These are phyloP conservation scores for Suillus cothurnatus DNA, from an alignment of 768 basidiomycete genomes.

Conservation along the genomic window DNA sequence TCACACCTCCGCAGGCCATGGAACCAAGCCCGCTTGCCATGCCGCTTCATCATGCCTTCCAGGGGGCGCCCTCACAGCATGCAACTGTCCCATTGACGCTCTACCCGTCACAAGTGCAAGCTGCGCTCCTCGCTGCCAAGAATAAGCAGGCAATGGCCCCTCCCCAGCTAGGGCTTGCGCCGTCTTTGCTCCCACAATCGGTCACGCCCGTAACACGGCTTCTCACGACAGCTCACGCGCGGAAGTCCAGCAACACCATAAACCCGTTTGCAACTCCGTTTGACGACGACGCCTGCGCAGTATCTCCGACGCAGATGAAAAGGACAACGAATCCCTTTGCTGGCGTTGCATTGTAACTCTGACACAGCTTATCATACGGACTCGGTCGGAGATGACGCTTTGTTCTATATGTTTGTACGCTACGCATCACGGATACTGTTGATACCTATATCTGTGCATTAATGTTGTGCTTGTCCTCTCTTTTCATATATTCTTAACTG, in stretches of 20 bases:
- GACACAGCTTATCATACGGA: not conserved
- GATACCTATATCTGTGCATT: conserved; percentile 15
- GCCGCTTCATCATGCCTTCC: conserved; percentile 47
- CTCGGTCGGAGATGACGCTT: conserved; percentile 1
- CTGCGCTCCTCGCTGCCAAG: conserved; percentile 8
- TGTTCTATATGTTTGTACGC: conserved; percentile 18
- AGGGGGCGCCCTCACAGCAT: conserved; percentile 19
- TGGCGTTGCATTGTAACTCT: conserved; percentile 33
- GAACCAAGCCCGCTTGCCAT: conserved; percentile 35
- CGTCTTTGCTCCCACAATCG: conserved; percentile 21
- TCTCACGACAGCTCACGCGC: conserved; percentile 45
- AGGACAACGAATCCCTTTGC: conserved; percentile 58
- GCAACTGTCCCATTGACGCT: conserved; percentile 17
- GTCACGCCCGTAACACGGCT: conserved; percentile 45
- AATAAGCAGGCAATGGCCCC: not conserved
- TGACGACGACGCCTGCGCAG: conserved; percentile 62
- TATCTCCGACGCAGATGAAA: conserved; percentile 36
- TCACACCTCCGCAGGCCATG: conserved; percentile 22
- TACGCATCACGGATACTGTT: conserved; percentile 4
- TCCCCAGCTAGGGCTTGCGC: conserved; percentile 5
- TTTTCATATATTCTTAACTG: conserved; percentile 12
- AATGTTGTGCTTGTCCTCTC: not conserved
- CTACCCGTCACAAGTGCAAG: conserved; percentile 22
- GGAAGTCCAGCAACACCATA: conserved; percentile 33
- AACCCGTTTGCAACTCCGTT: conserved; percentile 79